These are phyloP conservation scores for Backusella liffmaniae DNA, from an alignment of 192 early-diverging fungal species.

Conservation along the genomic window DNA sequence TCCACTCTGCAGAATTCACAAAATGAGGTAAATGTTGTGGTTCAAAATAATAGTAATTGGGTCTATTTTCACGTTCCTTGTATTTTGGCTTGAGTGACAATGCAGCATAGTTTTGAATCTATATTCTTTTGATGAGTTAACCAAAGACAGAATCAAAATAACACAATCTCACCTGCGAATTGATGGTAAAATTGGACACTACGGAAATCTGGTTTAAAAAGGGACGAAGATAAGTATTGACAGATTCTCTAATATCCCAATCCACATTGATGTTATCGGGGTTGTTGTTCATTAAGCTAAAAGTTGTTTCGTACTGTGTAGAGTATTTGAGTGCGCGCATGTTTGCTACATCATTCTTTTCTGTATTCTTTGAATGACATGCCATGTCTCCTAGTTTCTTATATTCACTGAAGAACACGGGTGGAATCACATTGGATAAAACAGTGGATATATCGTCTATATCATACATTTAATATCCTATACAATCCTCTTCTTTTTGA, in stretches of 20 bases:
- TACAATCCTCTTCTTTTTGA: not conserved
- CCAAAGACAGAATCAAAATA: not conserved
- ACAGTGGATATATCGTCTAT: slow-evolving; percentile 11
- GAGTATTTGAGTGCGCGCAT: slow-evolving; percentile 85
- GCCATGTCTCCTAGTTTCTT: slow-evolving; percentile 17
- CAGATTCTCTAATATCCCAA: slow-evolving; percentile 83
- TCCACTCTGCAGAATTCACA: slow-evolving; percentile 97
- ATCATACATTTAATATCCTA: not conserved
- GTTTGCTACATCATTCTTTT: slow-evolving; percentile 38
- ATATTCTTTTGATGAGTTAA: not conserved
- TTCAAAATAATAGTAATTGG: slow-evolving; percentile 53
- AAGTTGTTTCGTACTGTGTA: slow-evolving; percentile 78
- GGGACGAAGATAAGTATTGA: slow-evolving; percentile 65
- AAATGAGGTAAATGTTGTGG: slow-evolving; percentile 83
- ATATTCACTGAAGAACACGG: slow-evolving; percentile 17
- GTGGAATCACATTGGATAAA: slow-evolving; percentile 20
- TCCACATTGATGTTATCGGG: slow-evolving; percentile 62
- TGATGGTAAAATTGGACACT: slow-evolving; percentile 74
- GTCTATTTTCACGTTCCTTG: slow-evolving; percentile 39
- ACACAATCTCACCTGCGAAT: slow-evolving; percentile 57
- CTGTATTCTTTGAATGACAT: slow-evolving; percentile 1
- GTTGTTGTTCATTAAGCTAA: slow-evolving; percentile 86
- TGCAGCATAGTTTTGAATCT: slow-evolving; percentile 77
- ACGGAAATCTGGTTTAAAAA: slow-evolving; percentile 67
- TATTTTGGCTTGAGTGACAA: slow-evolving; percentile 67